These are phyloP conservation scores for Fraxinus paxiana DNA, from an alignment of 305 asterid species.

Conservation along the genomic window DNA sequence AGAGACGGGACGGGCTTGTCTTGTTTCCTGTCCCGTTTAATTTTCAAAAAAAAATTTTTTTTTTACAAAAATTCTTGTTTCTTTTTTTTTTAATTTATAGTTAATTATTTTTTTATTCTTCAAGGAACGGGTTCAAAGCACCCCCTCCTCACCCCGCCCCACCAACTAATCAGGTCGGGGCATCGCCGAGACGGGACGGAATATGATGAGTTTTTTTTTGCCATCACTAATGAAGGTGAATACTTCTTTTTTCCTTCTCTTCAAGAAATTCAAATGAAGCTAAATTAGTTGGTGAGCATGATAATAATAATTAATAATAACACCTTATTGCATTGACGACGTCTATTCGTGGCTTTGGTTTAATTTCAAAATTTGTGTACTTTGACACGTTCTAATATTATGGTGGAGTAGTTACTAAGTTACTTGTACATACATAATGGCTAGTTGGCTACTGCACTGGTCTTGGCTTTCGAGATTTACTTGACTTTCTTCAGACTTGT, in stretches of 20 bases:
- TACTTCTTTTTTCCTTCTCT: background rate
- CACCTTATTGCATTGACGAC: background rate
- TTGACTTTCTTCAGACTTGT: background rate
- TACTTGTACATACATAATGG: background rate
- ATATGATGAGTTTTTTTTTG: no score
- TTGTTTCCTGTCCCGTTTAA: no score
- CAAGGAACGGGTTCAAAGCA: no score
- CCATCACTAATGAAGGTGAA: no score
- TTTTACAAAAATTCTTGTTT: no score
- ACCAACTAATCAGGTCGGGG: no score
- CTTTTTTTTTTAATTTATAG: no score
- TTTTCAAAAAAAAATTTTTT: no score
- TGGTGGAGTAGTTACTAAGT: slow-evolving; percentile 1
- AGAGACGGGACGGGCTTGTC: no score
- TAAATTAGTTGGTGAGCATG: background rate
- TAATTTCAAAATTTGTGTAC: background rate
- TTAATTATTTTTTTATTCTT: no score
- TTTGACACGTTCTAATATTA: background rate
- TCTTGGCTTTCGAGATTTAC: background rate
- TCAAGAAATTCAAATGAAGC: background rate
- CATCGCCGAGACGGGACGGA: no score
- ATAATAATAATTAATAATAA: background rate
- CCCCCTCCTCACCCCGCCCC: no score
- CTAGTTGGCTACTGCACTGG: background rate
- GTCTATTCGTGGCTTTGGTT: background rate